Percentiles rank a stretch among this genome's conserved stretches.
Evolutionary conservation across 2,329 filamentous ascomycete genomes (phyloP).

Genomic region (Fusarium globosum): DNA sequence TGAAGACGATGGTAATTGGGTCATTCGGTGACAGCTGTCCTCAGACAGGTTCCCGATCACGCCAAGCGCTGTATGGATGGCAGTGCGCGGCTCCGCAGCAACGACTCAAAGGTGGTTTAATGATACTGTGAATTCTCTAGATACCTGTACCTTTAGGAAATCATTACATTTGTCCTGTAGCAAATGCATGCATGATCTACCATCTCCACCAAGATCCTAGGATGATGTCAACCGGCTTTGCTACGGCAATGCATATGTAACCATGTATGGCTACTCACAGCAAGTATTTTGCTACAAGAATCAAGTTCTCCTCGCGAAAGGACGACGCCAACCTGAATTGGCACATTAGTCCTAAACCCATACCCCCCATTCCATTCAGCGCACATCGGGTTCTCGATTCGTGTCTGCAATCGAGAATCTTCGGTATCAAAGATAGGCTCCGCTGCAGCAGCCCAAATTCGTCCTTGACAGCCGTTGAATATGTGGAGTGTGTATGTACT

Average conservation of each 20-base stretch:
- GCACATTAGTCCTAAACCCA: slow-evolving; percentile 15
- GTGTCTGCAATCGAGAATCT: slow-evolving; percentile 3
- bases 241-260: neutral
- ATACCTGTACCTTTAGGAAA: neutral
- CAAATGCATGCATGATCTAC: slow-evolving; percentile 31
- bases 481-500: slow-evolving; percentile 2
- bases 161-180: slow-evolving; percentile 11
- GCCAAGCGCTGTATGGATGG: neutral
- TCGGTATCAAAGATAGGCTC: slow-evolving; percentile 19
- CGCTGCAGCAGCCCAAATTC: slow-evolving; percentile 4
- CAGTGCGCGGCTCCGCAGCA: slow-evolving; percentile 12
- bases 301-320: slow-evolving; percentile 14
- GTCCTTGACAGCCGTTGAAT: slow-evolving; percentile 11
- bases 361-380: slow-evolving; percentile 20
- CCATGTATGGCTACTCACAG: neutral
- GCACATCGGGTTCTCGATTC: neutral
- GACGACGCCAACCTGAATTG: slow-evolving; percentile 6
- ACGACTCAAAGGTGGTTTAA: slow-evolving; percentile 4
- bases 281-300: slow-evolving; percentile 1
- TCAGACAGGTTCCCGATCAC: neutral
- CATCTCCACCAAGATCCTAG: slow-evolving; percentile 14
- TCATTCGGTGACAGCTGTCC: slow-evolving; percentile 37
- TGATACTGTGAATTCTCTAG: slow-evolving; percentile 5
- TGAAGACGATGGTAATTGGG: slow-evolving; percentile 46
- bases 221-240: slow-evolving; percentile 20